phyloP scores from a whole-genome alignment of 2,329 filamentous ascomycete genomes.

The Neurospora sp. region DNA sequence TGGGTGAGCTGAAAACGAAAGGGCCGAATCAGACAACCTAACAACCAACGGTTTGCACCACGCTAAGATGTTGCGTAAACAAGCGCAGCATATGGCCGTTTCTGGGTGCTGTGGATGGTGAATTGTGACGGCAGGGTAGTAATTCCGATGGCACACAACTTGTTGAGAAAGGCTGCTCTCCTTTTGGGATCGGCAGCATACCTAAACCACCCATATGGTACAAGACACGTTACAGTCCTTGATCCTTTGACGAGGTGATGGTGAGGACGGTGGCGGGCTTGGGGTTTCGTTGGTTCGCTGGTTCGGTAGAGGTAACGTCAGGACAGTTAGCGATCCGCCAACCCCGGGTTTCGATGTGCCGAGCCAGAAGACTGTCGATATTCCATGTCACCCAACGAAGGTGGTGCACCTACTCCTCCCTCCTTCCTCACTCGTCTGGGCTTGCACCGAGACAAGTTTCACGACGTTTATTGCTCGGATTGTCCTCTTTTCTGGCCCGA shows the following conservation, averaged over 20 bases:
- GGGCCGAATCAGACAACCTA: neutral
- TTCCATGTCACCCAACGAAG: neutral
- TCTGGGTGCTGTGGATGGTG: neutral
- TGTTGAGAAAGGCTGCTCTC: neutral
- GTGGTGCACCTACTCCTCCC: neutral
- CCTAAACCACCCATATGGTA: neutral
- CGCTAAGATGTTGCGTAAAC: neutral
- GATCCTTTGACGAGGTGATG: neutral
- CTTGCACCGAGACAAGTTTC: neutral
- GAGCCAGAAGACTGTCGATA: neutral
- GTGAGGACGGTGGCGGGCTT: neutral
- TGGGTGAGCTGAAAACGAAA: neutral
- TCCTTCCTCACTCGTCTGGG: neutral
- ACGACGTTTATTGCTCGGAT: neutral
- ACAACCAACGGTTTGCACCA: neutral
- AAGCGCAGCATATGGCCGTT: neutral
- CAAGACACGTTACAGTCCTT: neutral
- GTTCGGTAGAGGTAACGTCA: neutral
- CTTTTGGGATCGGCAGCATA: neutral
- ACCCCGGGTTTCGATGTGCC: neutral
- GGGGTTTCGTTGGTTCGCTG: neutral
- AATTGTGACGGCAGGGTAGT: neutral
- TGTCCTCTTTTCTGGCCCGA: neutral
- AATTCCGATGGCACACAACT: neutral
- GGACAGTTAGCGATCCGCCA: neutral